A percentile compares a stretch with the other conserved stretches of the same genome.
phyloP scores from a whole-genome alignment of 805 yeast species.

The Candida adriatica region DNA sequence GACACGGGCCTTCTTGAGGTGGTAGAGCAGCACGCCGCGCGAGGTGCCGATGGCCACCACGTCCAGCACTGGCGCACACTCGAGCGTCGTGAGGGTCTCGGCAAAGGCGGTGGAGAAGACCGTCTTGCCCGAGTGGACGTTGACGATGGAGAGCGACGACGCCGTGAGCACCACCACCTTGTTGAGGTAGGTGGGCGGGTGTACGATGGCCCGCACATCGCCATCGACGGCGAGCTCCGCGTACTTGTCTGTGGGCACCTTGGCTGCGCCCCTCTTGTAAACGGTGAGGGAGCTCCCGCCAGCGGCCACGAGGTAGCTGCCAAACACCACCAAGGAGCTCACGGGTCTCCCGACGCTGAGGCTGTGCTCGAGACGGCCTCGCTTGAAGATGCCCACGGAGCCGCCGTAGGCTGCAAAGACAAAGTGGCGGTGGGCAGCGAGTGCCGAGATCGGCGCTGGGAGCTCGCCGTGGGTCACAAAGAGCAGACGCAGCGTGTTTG shows the following conservation, averaged over 20 bases:
- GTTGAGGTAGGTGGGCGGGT: slow-evolving; percentile 89
- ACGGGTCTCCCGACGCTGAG: slow-evolving; percentile 35
- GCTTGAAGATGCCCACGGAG: slow-evolving; percentile 67
- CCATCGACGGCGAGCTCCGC: slow-evolving; percentile 64
- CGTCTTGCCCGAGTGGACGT: slow-evolving; percentile 70
- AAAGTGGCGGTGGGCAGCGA: slow-evolving; percentile 77
- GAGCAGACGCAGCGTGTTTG: slow-evolving; percentile 71
- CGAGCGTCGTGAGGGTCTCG: slow-evolving; percentile 60
- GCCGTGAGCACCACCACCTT: slow-evolving; percentile 82
- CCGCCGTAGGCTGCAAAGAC: slow-evolving; percentile 73
- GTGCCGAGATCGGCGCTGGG: slow-evolving; percentile 55
- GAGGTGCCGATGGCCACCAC: slow-evolving; percentile 70
- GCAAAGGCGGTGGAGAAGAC: slow-evolving; percentile 51
- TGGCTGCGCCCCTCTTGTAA: slow-evolving; percentile 42
- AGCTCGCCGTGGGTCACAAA: slow-evolving; percentile 84
- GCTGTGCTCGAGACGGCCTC: slow-evolving; percentile 58
- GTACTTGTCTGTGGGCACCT: slow-evolving; percentile 57
- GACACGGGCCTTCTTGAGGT: slow-evolving; percentile 57
- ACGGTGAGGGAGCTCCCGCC: slow-evolving; percentile 42
- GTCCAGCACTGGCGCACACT: slow-evolving; percentile 83
- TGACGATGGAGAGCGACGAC: slow-evolving; percentile 52
- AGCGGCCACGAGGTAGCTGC: slow-evolving; percentile 65
- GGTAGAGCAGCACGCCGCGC: slow-evolving; percentile 60
- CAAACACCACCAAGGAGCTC: slow-evolving; percentile 56
- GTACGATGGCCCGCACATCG: slow-evolving; percentile 58